These are phyloP conservation scores for Psilocybe subaeruginosa DNA, from an alignment of 768 basidiomycete genomes.

Conservation along the genomic window DNA sequence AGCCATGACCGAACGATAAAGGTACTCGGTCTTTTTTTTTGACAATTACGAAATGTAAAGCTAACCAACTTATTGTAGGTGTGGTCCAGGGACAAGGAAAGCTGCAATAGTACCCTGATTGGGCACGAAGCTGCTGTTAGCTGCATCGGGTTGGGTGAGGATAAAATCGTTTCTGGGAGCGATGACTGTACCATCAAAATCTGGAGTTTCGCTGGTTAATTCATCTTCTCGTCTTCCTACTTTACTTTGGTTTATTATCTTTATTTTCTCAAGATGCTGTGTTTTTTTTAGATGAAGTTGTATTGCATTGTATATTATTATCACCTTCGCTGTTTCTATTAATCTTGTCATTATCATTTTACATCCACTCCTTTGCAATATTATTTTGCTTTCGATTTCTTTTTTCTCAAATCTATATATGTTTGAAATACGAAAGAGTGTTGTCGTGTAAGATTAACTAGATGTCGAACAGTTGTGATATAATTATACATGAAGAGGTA, in stretches of 20 bases:
- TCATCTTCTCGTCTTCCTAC: slow-evolving; percentile 3
- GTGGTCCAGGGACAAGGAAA: slow-evolving; percentile 90
- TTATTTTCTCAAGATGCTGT: slow-evolving; percentile 2
- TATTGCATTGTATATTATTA: background rate
- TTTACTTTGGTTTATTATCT: background rate
- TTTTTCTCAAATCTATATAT: background rate
- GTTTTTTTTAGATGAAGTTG: slow-evolving; percentile 1
- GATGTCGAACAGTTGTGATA: background rate
- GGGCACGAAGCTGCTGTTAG: slow-evolving; percentile 96
- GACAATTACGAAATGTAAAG: slow-evolving; percentile 2
- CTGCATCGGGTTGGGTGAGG: slow-evolving; percentile 87
- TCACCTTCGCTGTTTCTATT: background rate
- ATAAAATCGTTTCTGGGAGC: slow-evolving; percentile 95
- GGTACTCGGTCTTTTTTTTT: slow-evolving; percentile 46
- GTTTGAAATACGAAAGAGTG: background rate
- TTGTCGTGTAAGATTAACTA: background rate
- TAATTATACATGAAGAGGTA: background rate
- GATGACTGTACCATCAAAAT: slow-evolving; percentile 89
- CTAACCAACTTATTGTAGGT: slow-evolving; percentile 54
- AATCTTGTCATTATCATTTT: background rate
- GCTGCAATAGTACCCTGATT: slow-evolving; percentile 86
- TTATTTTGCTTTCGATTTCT: slow-evolving; percentile 1
- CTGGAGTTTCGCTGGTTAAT: slow-evolving; percentile 69
- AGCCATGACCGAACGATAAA: slow-evolving; percentile 98
- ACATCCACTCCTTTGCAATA: background rate